A percentile compares a stretch with the other conserved stretches of the same genome.
phyloP scores from a whole-genome alignment of 164 flowering plant genomes.

The Euptelea pleiosperma region DNA sequence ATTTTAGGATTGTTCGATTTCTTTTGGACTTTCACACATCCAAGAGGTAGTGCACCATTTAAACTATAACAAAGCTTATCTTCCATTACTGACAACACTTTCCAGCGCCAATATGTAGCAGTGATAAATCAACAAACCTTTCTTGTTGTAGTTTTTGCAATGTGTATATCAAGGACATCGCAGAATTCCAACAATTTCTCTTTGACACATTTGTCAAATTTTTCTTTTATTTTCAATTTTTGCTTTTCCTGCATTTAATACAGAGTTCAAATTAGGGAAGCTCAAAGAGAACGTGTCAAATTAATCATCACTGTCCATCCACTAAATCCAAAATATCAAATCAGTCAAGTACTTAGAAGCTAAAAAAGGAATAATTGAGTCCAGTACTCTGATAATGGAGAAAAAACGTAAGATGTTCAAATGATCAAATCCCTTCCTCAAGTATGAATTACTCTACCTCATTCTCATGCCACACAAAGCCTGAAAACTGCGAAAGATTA shows the following conservation, averaged over 20 bases:
- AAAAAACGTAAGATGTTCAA: too few species aligned
- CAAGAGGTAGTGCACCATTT: too few species aligned
- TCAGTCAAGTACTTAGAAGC: background rate
- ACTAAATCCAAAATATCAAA: slow-evolving; percentile 5
- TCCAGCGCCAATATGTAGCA: background rate
- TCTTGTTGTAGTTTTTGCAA: slow-evolving; percentile 56
- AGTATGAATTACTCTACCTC: slow-evolving; percentile 49
- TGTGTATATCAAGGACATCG: slow-evolving; percentile 72
- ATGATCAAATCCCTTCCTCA: background rate
- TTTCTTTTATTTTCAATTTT: slow-evolving; percentile 63
- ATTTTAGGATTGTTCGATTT: background rate
- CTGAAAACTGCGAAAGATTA: slow-evolving; percentile 81
- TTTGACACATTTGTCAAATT: slow-evolving; percentile 72
- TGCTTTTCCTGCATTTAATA: slow-evolving; percentile 71
- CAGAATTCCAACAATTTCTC: slow-evolving; percentile 80
- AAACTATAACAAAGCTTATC: background rate
- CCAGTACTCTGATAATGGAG: too few species aligned
- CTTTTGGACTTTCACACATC: too few species aligned
- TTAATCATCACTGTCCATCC: background rate
- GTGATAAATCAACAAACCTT: slow-evolving; percentile 52
- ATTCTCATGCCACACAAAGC: slow-evolving; percentile 85
- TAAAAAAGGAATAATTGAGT: background rate
- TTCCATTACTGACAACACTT: background rate
- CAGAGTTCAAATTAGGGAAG: background rate
- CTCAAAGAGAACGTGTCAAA: background rate